Evolutionary conservation across 2,329 filamentous ascomycete genomes (phyloP).

Genomic region (Chaetomium strumarium): DNA sequence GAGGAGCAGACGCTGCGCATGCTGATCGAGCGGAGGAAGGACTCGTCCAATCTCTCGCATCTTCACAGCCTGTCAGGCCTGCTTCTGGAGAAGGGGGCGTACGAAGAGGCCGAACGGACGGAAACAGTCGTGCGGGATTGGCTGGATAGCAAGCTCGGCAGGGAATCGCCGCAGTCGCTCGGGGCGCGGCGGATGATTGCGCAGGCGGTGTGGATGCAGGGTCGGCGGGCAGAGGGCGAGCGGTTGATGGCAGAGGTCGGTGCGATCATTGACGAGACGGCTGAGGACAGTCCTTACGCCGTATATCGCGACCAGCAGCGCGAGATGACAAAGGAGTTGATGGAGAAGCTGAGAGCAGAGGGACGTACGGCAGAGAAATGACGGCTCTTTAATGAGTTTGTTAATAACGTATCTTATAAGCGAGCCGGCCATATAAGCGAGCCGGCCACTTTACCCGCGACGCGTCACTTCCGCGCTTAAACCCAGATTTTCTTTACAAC

Average conservation of each 20-base stretch:
- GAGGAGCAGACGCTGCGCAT: neutral
- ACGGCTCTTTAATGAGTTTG: neutral
- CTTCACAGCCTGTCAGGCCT: neutral
- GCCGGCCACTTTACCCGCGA: too few species aligned
- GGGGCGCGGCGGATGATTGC: slow-evolving; percentile 1
- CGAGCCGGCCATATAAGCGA: too few species aligned
- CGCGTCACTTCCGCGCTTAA: too few species aligned
- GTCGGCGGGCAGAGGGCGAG: neutral
- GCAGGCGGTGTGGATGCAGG: neutral
- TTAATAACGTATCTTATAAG: too few species aligned
- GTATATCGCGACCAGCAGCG: neutral
- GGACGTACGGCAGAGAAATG: too few species aligned
- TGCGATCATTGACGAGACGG: neutral
- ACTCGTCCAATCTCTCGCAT: neutral
- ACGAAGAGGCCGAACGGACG: neutral
- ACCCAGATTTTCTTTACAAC: too few species aligned
- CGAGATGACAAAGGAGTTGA: neutral
- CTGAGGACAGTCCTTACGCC: neutral
- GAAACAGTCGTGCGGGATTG: neutral
- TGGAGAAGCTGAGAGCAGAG: neutral
- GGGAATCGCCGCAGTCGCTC: neutral
- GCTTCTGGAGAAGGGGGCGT: neutral
- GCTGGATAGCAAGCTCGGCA: neutral
- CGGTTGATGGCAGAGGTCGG: neutral
- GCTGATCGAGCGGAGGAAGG: neutral